These are phyloP conservation scores for Fusarium penzigii DNA, from an alignment of 2,329 filamentous ascomycete species.

Conservation along the genomic window DNA sequence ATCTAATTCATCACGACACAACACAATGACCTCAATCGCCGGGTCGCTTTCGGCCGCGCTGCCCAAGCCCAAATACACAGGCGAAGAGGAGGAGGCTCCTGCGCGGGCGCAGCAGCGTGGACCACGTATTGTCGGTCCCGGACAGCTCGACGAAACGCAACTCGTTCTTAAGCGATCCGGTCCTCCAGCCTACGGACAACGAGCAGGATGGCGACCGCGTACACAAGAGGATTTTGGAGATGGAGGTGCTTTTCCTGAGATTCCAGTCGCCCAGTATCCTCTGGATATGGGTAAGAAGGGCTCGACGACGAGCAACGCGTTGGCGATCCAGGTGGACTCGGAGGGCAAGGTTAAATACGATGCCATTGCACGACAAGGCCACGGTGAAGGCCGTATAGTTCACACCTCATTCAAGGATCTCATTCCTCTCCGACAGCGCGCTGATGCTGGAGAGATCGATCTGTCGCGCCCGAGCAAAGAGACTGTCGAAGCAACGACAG, in stretches of 20 bases:
- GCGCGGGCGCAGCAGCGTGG: slow-evolving; percentile 72
- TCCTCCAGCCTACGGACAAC: slow-evolving; percentile 84
- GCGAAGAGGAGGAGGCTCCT: slow-evolving; percentile 81
- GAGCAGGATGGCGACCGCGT: slow-evolving; percentile 87
- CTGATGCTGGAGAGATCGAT: slow-evolving; percentile 89
- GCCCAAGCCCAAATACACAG: slow-evolving; percentile 88
- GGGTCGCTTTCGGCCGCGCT: slow-evolving; percentile 76
- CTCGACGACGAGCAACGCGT: slow-evolving; percentile 73
- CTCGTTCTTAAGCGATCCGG: slow-evolving; percentile 81
- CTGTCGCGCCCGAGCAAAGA: slow-evolving; percentile 83
- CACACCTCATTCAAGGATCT: slow-evolving; percentile 97
- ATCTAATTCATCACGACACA: slow-evolving; percentile 15
- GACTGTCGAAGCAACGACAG: slow-evolving; percentile 78
- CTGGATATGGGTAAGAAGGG: slow-evolving; percentile 90
- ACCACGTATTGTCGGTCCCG: slow-evolving; percentile 77
- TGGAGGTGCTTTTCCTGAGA: slow-evolving; percentile 93
- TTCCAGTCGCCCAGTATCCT: slow-evolving; percentile 92
- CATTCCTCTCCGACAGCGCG: slow-evolving; percentile 89
- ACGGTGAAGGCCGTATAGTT: slow-evolving; percentile 79
- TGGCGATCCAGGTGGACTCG: slow-evolving; percentile 87
- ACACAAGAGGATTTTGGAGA: slow-evolving; percentile 90
- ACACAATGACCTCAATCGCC: slow-evolving; percentile 64
- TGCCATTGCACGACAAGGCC: slow-evolving; percentile 87
- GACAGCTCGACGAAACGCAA: slow-evolving; percentile 81
- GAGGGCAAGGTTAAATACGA: slow-evolving; percentile 97